A percentile compares a stretch with the other conserved stretches of the same genome.
Conservation (phyloP, 23 red algal genomes). For the Gracilariopsis chorda region DNA sequence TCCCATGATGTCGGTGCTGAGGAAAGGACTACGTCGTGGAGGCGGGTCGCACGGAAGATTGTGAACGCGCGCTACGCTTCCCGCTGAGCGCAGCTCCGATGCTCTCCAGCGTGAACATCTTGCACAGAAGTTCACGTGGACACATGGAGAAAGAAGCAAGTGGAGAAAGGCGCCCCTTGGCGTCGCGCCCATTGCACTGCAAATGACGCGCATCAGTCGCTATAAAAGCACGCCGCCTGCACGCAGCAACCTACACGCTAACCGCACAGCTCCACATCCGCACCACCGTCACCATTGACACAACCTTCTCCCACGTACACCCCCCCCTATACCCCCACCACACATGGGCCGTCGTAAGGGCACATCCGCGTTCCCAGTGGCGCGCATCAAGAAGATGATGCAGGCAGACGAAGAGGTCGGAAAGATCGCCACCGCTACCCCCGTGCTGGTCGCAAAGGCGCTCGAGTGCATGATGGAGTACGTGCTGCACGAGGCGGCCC, state of each 20-base stretch:
- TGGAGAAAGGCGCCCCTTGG: too few relatives aligned
- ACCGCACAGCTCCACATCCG: background rate
- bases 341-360: slow-evolving; percentile 74
- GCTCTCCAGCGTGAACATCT: too few relatives aligned
- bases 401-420: slow-evolving; percentile 91
- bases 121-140: too few relatives aligned
- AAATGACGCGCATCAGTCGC: too few relatives aligned
- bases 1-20: slow-evolving; percentile 34
- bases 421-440: slow-evolving; percentile 84
- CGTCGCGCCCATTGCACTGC: too few relatives aligned
- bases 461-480: slow-evolving; percentile 84
- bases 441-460: slow-evolving; percentile 85
- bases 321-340: background rate
- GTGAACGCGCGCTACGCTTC: too few relatives aligned
- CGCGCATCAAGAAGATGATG: slow-evolving; percentile 99
- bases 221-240: too few relatives aligned
- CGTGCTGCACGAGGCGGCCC: slow-evolving; percentile 63
- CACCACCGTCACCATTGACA: background rate
- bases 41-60: too few relatives aligned
- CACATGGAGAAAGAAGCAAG: too few relatives aligned
- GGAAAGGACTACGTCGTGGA: background rate
- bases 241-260: background rate
- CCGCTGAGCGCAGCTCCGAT: too few relatives aligned
- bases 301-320: background rate
- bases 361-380: slow-evolving; percentile 77